Percentiles rank a stretch among this genome's conserved stretches.
These are phyloP conservation scores for Endoconidiophora laricicola DNA, from an alignment of 2,329 filamentous ascomycete genomes.

Conservation along the genomic window DNA sequence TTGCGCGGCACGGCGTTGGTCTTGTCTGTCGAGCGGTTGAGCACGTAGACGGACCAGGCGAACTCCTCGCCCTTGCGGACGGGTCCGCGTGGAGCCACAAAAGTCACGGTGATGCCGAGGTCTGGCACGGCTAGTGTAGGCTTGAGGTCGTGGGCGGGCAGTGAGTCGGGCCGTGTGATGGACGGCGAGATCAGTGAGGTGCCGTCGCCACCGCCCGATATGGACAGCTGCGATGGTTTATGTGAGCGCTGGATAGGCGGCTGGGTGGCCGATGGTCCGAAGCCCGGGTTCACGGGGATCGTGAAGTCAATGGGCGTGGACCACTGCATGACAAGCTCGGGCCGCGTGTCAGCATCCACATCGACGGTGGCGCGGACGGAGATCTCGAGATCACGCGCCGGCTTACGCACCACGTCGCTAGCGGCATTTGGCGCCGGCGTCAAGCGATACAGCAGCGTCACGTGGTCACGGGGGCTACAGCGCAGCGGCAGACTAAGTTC, in stretches of 20 bases:
- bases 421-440: conserved; percentile 27
- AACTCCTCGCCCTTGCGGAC: conserved; percentile 51
- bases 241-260: conserved; percentile 44
- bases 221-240: conserved; percentile 47
- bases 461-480: conserved; percentile 56
- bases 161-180: conserved; percentile 39
- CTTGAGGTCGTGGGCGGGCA: conserved; percentile 35
- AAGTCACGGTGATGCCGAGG: conserved; percentile 60
- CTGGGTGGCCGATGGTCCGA: conserved; percentile 35
- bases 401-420: conserved; percentile 29
- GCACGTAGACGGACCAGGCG: conserved; percentile 56
- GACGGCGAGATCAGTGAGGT: conserved; percentile 42
- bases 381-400: conserved; percentile 38
- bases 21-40: conserved; percentile 45
- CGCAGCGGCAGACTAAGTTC: conserved; percentile 35
- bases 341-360: conserved; percentile 38
- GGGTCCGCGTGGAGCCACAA: conserved; percentile 41
- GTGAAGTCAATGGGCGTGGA: conserved; percentile 54
- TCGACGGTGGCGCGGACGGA: conserved; percentile 43
- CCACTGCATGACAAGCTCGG: conserved; percentile 50
- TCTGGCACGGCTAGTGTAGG: conserved; percentile 33
- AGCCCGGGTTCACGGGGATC: conserved; percentile 45
- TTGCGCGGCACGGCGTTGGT: conserved; percentile 36
- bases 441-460: conserved; percentile 58
- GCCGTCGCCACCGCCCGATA: conserved; percentile 31